A percentile compares a stretch with the other conserved stretches of the same genome.
Conservation (phyloP, 768 basidiomycete species). For the Lentinus tigrinus region DNA sequence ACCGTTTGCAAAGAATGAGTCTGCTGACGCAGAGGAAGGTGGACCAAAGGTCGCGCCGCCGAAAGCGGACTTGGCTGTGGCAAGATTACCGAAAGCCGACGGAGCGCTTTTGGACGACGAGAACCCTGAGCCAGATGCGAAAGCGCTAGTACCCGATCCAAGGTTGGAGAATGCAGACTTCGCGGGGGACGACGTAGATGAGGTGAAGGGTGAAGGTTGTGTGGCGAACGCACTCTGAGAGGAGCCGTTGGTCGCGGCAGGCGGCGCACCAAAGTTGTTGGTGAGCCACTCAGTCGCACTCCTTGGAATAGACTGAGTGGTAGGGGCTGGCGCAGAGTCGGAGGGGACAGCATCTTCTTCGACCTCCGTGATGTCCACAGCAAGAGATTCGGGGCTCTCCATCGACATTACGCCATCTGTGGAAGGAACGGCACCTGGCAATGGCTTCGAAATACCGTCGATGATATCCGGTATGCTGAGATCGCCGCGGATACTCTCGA, state of each 20-base stretch:
- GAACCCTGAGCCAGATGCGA: constrained; percentile 27
- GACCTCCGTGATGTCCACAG: constrained; percentile 29
- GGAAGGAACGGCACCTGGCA: constrained; percentile 18
- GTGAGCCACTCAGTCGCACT: constrained; percentile 33
- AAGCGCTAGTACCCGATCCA: constrained; percentile 32
- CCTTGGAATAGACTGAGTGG: constrained; percentile 7
- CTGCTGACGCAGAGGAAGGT: constrained; percentile 1
- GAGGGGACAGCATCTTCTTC: constrained; percentile 22
- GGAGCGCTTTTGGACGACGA: constrained; percentile 19
- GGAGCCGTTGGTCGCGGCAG: constrained; percentile 20
- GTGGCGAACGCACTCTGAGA: constrained; percentile 13
- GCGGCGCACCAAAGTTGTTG: constrained; percentile 31
- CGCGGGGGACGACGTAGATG: constrained; percentile 9
- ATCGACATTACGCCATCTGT: constrained; percentile 22
- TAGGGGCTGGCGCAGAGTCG: constrained; percentile 1
- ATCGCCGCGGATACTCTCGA: constrained; percentile 61
- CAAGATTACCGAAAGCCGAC: constrained; percentile 15
- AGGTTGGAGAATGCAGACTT: constrained; percentile 1
- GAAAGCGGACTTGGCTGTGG: constrained; percentile 2
- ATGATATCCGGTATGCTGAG: constrained; percentile 63
- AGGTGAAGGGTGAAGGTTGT: neutral
- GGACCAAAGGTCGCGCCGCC: constrained; percentile 11
- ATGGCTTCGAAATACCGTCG: constrained; percentile 49
- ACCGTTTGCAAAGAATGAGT: constrained; percentile 1
- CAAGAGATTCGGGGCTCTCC: constrained; percentile 12